These are phyloP conservation scores for Pseudopyrenochaeta lycopersici DNA, from an alignment of 2,329 filamentous ascomycete genomes.

Conservation along the genomic window DNA sequence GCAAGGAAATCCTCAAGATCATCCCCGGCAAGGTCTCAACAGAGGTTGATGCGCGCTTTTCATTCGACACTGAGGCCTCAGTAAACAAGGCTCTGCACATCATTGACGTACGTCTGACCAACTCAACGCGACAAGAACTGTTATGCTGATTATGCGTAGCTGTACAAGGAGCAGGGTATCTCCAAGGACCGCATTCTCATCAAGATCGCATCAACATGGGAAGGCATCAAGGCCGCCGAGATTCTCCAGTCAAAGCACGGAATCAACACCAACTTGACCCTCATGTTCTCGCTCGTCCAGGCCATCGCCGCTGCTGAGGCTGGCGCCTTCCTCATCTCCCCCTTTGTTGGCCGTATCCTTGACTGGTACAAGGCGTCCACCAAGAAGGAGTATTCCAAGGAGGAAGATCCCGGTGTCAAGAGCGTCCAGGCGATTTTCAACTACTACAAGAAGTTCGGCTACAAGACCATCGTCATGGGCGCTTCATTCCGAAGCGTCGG, in stretches of 20 bases:
- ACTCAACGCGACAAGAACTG: neutral
- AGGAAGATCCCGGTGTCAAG: slow-evolving; percentile 95
- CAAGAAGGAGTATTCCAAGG: slow-evolving; percentile 90
- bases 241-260: slow-evolving; percentile 95
- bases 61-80: slow-evolving; percentile 91
- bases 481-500: slow-evolving; percentile 96
- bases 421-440: slow-evolving; percentile 95
- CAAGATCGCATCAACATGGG: slow-evolving; percentile 99
- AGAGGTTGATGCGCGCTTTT: slow-evolving; percentile 95
- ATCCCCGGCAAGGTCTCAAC: slow-evolving; percentile 99
- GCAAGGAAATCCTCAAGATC: slow-evolving; percentile 95
- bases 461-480: slow-evolving; percentile 99
- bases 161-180: slow-evolving; percentile 93
- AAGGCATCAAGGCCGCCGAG: slow-evolving; percentile 98
- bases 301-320: slow-evolving; percentile 97
- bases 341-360: slow-evolving; percentile 98
- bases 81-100: slow-evolving; percentile 97
- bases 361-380: slow-evolving; percentile 98
- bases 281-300: slow-evolving; percentile 97
- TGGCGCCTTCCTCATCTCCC: slow-evolving; percentile 95
- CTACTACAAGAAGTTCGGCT: slow-evolving; percentile 99
- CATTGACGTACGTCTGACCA: slow-evolving; percentile 75
- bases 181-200: slow-evolving; percentile 94
- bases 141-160: slow-evolving; percentile 62
- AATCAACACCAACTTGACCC: slow-evolving; percentile 98